phyloP scores from a whole-genome alignment of 176 grass and related monocot species.

The Zea luxurians region DNA sequence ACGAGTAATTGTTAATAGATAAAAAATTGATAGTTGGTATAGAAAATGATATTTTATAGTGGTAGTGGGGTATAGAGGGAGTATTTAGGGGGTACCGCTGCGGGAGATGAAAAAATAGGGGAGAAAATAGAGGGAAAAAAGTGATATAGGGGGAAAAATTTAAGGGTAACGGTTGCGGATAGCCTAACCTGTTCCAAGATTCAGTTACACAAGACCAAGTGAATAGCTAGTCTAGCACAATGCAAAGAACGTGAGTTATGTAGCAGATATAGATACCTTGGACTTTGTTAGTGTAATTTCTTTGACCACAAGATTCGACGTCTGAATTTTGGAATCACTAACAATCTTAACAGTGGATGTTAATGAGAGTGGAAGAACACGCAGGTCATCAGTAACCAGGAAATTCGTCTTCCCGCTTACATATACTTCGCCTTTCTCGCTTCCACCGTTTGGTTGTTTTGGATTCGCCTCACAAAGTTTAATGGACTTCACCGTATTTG shows the following conservation, averaged over 20 bases:
- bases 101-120: no score
- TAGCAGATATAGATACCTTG: neutral
- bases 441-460: neutral
- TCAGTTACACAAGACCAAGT: neutral
- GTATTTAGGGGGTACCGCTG: no score
- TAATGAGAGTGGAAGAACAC: neutral
- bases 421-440: neutral
- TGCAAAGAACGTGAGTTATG: neutral
- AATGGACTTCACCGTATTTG: neutral
- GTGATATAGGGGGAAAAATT: no score
- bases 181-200: neutral
- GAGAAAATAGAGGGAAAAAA: no score
- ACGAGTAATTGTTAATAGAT: no score
- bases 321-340: neutral
- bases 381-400: slow-evolving; percentile 17
- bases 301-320: slow-evolving; percentile 22
- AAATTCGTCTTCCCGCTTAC: neutral
- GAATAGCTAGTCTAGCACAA: neutral
- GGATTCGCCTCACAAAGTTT: neutral
- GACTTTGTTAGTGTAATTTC: neutral
- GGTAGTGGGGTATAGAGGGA: no score
- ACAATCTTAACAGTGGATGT: neutral
- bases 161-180: no score
- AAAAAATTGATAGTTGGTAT: no score
- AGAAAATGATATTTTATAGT: no score